These are phyloP conservation scores for Colletotrichum brevisporum DNA, from an alignment of 2,329 filamentous ascomycete genomes.

Conservation along the genomic window DNA sequence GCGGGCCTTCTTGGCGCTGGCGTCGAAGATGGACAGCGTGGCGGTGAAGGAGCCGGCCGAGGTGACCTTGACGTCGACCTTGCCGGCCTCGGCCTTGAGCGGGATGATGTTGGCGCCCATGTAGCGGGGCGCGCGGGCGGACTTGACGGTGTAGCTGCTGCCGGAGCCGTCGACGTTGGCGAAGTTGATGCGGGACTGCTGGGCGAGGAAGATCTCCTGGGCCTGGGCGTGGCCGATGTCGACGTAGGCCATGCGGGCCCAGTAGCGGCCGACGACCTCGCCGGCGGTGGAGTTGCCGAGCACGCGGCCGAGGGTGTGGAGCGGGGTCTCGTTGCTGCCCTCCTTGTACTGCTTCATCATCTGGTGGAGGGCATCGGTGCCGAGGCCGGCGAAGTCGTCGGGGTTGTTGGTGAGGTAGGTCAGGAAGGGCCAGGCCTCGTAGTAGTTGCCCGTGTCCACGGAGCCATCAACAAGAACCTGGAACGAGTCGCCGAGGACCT, in stretches of 20 bases:
- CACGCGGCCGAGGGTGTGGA: constrained; percentile 60
- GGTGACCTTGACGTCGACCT: constrained; percentile 52
- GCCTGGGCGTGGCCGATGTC: constrained; percentile 63
- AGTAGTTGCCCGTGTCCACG: constrained; percentile 60
- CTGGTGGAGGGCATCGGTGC: constrained; percentile 57
- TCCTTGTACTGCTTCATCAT: constrained; percentile 59
- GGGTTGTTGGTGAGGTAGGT: constrained; percentile 64
- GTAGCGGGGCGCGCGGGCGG: constrained; percentile 59
- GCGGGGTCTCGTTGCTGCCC: constrained; percentile 63
- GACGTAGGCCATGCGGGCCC: constrained; percentile 67
- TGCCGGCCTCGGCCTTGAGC: constrained; percentile 52
- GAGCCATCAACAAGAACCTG: constrained; percentile 64
- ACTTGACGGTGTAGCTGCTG: constrained; percentile 57
- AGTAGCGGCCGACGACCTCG: constrained; percentile 63
- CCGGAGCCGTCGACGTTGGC: constrained; percentile 56
- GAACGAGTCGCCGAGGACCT: constrained; percentile 62
- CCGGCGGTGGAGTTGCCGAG: constrained; percentile 50
- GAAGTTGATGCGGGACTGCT: constrained; percentile 56
- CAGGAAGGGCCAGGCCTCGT: constrained; percentile 66
- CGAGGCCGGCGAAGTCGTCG: constrained; percentile 57
- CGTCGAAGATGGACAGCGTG: constrained; percentile 54
- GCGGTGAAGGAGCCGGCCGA: constrained; percentile 55
- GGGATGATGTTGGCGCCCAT: constrained; percentile 66
- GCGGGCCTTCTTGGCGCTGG: constrained; percentile 48
- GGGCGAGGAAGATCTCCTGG: constrained; percentile 52